Evolutionary conservation across 805 yeast genomes (phyloP).

Genomic region (Lipomyces yamadae): DNA sequence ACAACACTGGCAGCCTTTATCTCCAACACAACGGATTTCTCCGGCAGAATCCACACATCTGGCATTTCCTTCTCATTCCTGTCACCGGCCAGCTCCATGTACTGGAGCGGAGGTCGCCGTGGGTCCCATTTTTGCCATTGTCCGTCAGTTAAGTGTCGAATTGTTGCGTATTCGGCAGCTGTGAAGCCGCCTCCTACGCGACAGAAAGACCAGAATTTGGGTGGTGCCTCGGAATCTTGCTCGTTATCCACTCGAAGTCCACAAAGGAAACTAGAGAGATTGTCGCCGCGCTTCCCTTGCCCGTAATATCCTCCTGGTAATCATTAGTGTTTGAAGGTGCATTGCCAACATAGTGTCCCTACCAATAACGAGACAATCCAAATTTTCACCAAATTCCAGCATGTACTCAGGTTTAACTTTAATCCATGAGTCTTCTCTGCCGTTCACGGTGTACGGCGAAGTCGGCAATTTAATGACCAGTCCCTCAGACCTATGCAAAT

Average conservation of each 20-base stretch:
- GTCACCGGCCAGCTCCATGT: slow-evolving; percentile 38
- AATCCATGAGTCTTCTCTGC: slow-evolving; percentile 71
- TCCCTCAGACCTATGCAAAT: slow-evolving; percentile 70
- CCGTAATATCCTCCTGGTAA: slow-evolving; percentile 58
- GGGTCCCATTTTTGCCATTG: slow-evolving; percentile 60
- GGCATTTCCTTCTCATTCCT: slow-evolving; percentile 53
- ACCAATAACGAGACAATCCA: slow-evolving; percentile 82
- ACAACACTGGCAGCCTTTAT: slow-evolving; percentile 80
- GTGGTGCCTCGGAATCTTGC: slow-evolving; percentile 36
- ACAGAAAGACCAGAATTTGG: slow-evolving; percentile 66
- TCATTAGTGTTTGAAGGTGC: not conserved
- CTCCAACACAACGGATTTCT: slow-evolving; percentile 76
- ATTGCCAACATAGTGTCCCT: not conserved
- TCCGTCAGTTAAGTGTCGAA: slow-evolving; percentile 61
- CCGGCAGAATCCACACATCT: slow-evolving; percentile 78
- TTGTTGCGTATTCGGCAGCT: slow-evolving; percentile 60
- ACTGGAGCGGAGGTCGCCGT: slow-evolving; percentile 49
- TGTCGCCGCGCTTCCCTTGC: slow-evolving; percentile 54
- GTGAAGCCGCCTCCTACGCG: slow-evolving; percentile 85
- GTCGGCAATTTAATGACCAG: slow-evolving; percentile 70
- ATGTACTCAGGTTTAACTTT: slow-evolving; percentile 91
- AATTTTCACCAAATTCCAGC: slow-evolving; percentile 81
- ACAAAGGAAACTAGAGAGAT: slow-evolving; percentile 64
- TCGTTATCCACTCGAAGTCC: slow-evolving; percentile 60
- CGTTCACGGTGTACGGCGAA: slow-evolving; percentile 64